phyloP scores from a whole-genome alignment of 305 asterid genomes.

The Nicotiana rustica region DNA sequence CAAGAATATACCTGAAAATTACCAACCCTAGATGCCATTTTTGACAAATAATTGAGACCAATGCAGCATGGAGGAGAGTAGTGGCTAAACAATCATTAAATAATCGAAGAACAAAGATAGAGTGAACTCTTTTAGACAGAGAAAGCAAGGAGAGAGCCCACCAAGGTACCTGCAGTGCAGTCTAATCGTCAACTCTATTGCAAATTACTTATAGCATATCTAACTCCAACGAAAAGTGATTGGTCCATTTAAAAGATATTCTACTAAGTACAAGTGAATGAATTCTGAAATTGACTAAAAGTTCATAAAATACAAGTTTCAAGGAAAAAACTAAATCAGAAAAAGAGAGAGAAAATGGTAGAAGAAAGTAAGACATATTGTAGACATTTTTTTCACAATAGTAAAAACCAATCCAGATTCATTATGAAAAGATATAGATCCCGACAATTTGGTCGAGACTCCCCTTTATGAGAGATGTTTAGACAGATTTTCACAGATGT shows the following conservation, averaged over 20 bases:
- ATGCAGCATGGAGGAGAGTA: conserved; percentile 79
- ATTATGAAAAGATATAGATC: conserved; percentile 7
- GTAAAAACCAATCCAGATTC: neutral
- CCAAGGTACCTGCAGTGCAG: conserved; percentile 87
- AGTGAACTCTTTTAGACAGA: conserved; percentile 87
- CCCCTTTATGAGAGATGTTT: neutral
- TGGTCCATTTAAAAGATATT: conserved; percentile 5
- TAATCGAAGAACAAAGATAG: conserved; percentile 93
- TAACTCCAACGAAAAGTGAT: conserved; percentile 1
- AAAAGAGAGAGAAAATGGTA: neutral
- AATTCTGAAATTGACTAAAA: conserved; percentile 7
- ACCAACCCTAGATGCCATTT: conserved; percentile 95
- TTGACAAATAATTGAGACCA: conserved; percentile 74
- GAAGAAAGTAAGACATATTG: conserved; percentile 2
- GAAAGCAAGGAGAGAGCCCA: conserved; percentile 90
- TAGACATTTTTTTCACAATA: neutral
- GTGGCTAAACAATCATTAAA: conserved; percentile 98
- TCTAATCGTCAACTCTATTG: conserved; percentile 23
- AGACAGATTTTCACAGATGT: neutral
- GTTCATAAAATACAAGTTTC: neutral
- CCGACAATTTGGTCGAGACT: neutral
- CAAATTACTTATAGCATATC: conserved; percentile 16
- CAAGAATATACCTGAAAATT: conserved; percentile 75
- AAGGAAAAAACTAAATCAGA: conserved; percentile 12
- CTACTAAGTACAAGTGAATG: neutral